Conservation (phyloP, 805 yeast genomes). For the Candida hungchunana region DNA sequence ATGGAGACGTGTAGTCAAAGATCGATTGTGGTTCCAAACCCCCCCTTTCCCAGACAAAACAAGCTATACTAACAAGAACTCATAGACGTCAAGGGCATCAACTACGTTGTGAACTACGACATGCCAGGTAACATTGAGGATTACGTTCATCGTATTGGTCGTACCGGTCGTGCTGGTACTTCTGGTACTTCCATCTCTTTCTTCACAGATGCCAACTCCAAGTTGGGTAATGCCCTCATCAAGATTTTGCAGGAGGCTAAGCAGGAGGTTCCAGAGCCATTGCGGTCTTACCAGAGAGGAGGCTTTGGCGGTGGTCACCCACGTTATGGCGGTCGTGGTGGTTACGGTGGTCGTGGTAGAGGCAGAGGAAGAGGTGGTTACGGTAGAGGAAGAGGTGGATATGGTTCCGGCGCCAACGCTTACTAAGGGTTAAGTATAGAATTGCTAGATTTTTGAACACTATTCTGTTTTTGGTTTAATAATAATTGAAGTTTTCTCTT, state of each 20-base stretch:
- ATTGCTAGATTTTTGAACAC: not conserved
- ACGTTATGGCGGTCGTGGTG: constrained; percentile 37
- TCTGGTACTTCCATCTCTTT: constrained; percentile 93
- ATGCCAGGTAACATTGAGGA: constrained; percentile 99
- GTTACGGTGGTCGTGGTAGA: constrained; percentile 34
- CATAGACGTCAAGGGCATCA: constrained; percentile 95
- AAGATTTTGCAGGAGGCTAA: constrained; percentile 93
- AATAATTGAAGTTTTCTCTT: no score
- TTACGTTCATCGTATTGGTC: constrained; percentile 97
- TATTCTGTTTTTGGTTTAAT: no score
- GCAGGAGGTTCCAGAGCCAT: constrained; percentile 79
- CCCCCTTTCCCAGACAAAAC: no score
- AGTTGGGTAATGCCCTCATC: constrained; percentile 85
- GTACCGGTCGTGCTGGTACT: constrained; percentile 95
- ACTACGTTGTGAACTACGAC: constrained; percentile 89
- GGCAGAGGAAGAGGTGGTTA: constrained; percentile 30
- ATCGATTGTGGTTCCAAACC: no score
- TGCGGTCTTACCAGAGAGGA: constrained; percentile 72
- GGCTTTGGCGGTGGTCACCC: constrained; percentile 60
- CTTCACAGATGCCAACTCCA: constrained; percentile 83
- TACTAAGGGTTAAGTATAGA: not conserved
- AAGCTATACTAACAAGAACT: constrained; percentile 27
- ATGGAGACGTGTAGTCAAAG: no score
- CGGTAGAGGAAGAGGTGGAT: constrained; percentile 17
- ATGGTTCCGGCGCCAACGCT: constrained; percentile 7